phyloP scores from a whole-genome alignment of 1,284 basidiomycete species.

The Tausonia pullulans region DNA sequence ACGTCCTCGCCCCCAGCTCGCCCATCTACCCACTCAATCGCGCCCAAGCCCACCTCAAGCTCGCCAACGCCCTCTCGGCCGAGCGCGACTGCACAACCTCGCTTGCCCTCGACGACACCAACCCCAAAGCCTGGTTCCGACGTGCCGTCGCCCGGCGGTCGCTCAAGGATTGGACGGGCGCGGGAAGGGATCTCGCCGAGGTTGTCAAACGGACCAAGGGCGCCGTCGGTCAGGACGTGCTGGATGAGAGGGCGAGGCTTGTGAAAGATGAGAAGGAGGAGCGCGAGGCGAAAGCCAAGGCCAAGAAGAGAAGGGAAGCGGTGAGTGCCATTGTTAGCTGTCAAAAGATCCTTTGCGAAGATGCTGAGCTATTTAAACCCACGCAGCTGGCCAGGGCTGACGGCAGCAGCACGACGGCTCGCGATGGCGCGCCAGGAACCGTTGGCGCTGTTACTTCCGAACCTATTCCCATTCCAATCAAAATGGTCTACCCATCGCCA shows the following conservation, averaged over 20 bases:
- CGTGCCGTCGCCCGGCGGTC: conserved; percentile 29
- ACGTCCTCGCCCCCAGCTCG: conserved; percentile 7
- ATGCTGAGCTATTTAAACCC: too few species aligned
- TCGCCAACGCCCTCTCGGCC: conserved; percentile 27
- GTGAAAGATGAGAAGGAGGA: background rate
- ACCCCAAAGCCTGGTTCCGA: conserved; percentile 33
- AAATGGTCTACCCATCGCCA: conserved; percentile 9
- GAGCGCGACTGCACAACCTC: conserved; percentile 30
- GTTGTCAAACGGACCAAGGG: conserved; percentile 11
- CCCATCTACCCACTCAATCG: conserved; percentile 24
- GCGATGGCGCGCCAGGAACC: too few species aligned
- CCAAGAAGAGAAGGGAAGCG: background rate
- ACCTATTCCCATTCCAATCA: conserved; percentile 9
- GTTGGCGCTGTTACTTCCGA: background rate
- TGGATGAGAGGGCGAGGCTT: background rate
- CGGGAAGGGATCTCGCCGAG: conserved; percentile 14
- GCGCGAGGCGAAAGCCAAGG: background rate
- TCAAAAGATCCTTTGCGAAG: background rate
- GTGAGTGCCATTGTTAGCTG: background rate
- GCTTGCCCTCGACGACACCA: conserved; percentile 21
- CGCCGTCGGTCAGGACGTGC: background rate
- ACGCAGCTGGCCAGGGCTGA: too few species aligned
- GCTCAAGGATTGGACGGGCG: conserved; percentile 21
- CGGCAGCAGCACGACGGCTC: too few species aligned
- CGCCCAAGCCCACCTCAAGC: conserved; percentile 33